Base-by-base conservation (phyloP, 2,329 filamentous ascomycete genomes). In the Verticillium nonalfalfae region DNA sequence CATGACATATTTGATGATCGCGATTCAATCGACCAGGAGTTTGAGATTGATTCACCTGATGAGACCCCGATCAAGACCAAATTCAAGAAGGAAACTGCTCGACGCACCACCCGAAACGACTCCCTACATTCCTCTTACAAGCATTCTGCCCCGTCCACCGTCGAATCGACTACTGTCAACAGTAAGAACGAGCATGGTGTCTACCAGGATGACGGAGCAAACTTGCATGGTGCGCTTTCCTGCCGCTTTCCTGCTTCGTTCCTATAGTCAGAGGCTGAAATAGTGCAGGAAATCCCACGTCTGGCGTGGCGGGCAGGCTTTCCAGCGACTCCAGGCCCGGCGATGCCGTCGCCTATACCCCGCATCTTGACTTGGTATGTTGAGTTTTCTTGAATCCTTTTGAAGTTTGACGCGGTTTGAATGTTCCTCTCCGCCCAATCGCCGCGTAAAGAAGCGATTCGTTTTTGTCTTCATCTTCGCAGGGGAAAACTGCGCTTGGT, bases 371-470 rank as follows among this genome's bases (percentile, higher is more conserved):
- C 21, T 61, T 52, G 64, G 40, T 60, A 60, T 57, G 62, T 62
- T 56, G 63, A 66, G 36, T 55, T 58, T 62, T 52, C 18, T 18
- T 11, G 58, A 65, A 62, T 66, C 61, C 60, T 59, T 61, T 59
- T 61, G 74, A 72, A 61, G 75, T 72, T 61, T 70, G 72, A 66
- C 65, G 69, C 62, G 72, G 70, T 56, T 69, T 69, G 31, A 71
- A 69, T 63, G 69, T 75, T 21, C 70, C 68, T 18, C 66, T 78
- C 38, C 74, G 75, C 68, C 71, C 4, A 79, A 18, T 73, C 74
- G 50, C 68, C 70, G 38, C 63, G 63, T 38, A 71, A 76, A 10
- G 75, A 77, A 58, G 72, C 76, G 78, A 75, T 61, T 65, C 77
- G 36, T 68, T 68, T 33, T 71, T 72, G 21, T 66, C 73, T 2